Conservation (phyloP, 768 basidiomycete genomes). For the Tricholoma saponaceum region DNA sequence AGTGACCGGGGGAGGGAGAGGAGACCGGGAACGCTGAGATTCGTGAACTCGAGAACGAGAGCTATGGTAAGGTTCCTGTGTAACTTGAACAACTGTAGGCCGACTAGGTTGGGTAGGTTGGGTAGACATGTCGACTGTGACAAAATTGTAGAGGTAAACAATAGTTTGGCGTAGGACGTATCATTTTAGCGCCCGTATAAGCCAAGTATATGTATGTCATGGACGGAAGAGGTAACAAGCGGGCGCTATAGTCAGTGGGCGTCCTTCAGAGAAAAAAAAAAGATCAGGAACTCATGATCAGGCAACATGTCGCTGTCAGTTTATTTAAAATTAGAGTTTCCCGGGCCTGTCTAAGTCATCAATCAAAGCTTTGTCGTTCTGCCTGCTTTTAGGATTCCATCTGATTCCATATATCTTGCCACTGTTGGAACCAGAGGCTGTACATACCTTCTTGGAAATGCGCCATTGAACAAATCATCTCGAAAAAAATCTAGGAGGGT, state of each 20-base stretch:
- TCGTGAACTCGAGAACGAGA: background rate
- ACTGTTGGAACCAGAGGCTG: too few relatives aligned
- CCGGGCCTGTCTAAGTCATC: too few relatives aligned
- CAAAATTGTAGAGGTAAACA: constrained; percentile 2
- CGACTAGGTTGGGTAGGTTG: background rate
- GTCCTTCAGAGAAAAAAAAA: too few relatives aligned
- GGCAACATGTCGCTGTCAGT: background rate
- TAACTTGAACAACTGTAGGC: background rate
- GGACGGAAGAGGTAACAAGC: background rate
- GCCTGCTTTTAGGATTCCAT: too few relatives aligned
- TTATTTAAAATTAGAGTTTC: background rate
- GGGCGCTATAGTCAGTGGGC: background rate
- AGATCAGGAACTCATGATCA: too few relatives aligned
- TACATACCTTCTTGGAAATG: too few relatives aligned
- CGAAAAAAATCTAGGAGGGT: too few relatives aligned
- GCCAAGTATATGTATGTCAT: too few relatives aligned
- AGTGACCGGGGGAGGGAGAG: background rate
- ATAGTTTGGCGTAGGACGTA: constrained; percentile 4
- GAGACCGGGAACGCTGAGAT: background rate
- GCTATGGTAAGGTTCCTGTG: background rate
- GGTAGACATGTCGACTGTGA: background rate
- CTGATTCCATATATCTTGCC: too few relatives aligned
- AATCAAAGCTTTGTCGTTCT: too few relatives aligned
- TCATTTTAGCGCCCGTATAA: background rate
- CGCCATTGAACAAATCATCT: background rate